Percentiles rank a stretch among this genome's conserved stretches.
Conservation (phyloP, 2,329 filamentous ascomycete species). For the Pyricularia sp. region DNA sequence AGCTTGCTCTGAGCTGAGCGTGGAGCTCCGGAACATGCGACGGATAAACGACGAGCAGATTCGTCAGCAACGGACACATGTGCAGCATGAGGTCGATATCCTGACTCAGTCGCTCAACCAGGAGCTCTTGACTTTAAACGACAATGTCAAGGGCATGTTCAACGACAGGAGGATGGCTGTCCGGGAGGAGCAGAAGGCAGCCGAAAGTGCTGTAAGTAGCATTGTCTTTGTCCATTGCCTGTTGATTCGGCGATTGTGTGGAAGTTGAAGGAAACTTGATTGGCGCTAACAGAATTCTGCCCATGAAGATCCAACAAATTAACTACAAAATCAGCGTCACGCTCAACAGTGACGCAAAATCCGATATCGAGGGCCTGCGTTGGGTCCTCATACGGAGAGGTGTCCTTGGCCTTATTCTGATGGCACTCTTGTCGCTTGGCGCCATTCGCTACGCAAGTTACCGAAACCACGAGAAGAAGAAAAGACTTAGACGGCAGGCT, state of each 20-base stretch:
- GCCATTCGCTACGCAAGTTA: constrained; percentile 49
- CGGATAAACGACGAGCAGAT: constrained; percentile 68
- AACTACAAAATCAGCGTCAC: constrained; percentile 92
- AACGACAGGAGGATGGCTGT: constrained; percentile 92
- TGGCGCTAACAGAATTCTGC: not conserved
- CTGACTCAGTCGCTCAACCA: constrained; percentile 73
- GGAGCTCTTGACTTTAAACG: constrained; percentile 68
- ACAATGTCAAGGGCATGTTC: constrained; percentile 90
- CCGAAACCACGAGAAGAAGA: constrained; percentile 34
- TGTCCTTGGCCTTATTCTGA: constrained; percentile 51
- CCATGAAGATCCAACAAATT: constrained; percentile 66
- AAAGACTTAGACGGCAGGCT: constrained; percentile 18
- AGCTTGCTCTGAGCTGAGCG: constrained; percentile 81
- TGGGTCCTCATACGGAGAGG: constrained; percentile 66
- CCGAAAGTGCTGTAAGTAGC: constrained; percentile 59
- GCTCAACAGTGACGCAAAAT: constrained; percentile 80
- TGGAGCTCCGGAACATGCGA: constrained; percentile 70
- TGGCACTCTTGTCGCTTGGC: constrained; percentile 47
- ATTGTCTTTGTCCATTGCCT: not conserved
- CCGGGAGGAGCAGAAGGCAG: constrained; percentile 70
- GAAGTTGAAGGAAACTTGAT: no score
- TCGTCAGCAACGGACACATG: constrained; percentile 66
- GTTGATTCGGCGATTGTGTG: not conserved
- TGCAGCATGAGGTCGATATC: constrained; percentile 95
- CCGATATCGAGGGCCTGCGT: constrained; percentile 78